Evolutionary conservation across 2,329 filamentous ascomycete species (phyloP), one percentile per base, ranked within the genome.

Genomic region (Colletotrichum neosansevieriae): DNA sequence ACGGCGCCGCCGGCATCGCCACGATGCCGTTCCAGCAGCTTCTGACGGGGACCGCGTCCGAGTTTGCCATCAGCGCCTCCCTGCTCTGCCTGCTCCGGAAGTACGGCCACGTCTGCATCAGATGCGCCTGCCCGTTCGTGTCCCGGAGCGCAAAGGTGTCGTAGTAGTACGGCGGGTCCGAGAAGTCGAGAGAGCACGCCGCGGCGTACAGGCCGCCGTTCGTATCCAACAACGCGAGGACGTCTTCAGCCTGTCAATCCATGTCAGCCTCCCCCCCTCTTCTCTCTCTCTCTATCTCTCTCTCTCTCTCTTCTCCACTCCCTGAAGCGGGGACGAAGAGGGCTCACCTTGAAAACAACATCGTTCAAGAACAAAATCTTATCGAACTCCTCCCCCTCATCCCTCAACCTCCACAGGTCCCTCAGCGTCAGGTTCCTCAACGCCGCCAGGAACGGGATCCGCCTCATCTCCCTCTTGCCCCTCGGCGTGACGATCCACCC

Each of bases 391-490:
- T 82, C 76, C 4, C 88, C 88, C 59, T 84, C 76, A 19, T 79
- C 77, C 10, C 80, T 76, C 50, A 91, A 74, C 17, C 84, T 81
- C 32, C 84, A 75, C 70, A 93, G 74, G 9, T 90, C 89, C 68
- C 85, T 77, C 71, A 94, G 77, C n/a, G 86, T 87, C 71, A 80
- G 76, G 76, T 94, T 94, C 45, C 92, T 84, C 65, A 92, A 73
- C 29, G 79, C 83, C 1, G 92, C 85, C 19, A 94, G 80, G 75
- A 90, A 93, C 1, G 91, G 90, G 69, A 94, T 93, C 19, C 91
- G 83, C 56, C 91, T 81, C 68, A 91, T 75, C 73, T 90, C 88
- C 67, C 79, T 84, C 70, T 80, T 81, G 0, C 85, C 84, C 29
- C 81, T 74, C 7, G 85, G 77, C n/a, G 88, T 91, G 34, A 83